Base-by-base conservation (phyloP, 352 stramenopile species). In the Pythium oligandrum region DNA sequence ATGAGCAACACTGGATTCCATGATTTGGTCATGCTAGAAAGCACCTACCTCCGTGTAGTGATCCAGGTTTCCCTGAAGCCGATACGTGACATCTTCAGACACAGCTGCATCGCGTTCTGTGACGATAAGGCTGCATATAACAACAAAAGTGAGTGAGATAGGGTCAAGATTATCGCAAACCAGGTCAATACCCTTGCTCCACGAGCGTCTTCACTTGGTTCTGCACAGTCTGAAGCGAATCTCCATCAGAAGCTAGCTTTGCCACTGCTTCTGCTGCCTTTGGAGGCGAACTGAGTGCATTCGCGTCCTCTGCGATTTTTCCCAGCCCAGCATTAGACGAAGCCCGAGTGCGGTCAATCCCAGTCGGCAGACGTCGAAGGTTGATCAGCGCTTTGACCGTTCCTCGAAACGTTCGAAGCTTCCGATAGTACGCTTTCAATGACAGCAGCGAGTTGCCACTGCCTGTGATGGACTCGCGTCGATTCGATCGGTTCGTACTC, bases 51-150 rank as follows among this genome's bases (percentile, higher is more conserved):
- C 63, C 0, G 78, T 88, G 60, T 92, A 92, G 39, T 80, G 73
- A 8, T 85, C 76, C 11, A 92, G 60, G 44, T 92, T 79, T 43
- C 82, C 82, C 59, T 92, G 82, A 17, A 82, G 63, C 0, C 75
- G 69, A 31, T 89, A 90, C 2, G 69, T 73, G 11, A 92, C 66
- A 10, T 77, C 65, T 6, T 60, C 42, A 4, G 49, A 48, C 5
- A 44, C 42, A 6, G 35, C 55, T 2, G 42, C n/a, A 37, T 78
- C 61, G 0, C 77, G 47, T 44, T 88, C 73, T 0, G 77, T 69
- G 3, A 90, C 56, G 40, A 92, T 64, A 61, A 87, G 75, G 2
- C 82, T 92, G 47, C 4, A 51, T 10, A 17, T 44, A 3, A 8
- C 48, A 36, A 45, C 7, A 40, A 7, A 9, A 50, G 1, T 4